These are phyloP conservation scores for Apocynum venetum DNA, from an alignment of 257 asterid genomes.

Conservation along the genomic window DNA sequence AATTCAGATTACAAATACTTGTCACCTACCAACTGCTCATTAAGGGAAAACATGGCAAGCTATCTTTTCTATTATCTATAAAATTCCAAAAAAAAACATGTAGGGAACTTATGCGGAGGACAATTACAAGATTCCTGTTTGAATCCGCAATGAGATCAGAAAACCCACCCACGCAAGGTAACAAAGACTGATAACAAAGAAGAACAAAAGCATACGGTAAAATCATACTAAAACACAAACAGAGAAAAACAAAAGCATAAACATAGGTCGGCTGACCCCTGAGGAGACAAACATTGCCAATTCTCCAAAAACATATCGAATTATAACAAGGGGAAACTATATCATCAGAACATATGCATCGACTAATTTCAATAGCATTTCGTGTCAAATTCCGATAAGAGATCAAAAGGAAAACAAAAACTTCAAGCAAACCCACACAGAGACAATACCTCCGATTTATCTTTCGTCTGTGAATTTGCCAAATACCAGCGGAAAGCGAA, in stretches of 20 bases:
- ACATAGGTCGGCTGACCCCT: not conserved
- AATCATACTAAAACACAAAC: no score
- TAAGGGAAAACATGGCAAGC: not conserved
- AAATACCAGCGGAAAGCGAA: conserved; percentile 4
- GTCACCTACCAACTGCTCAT: conserved; percentile 4
- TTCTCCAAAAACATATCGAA: not conserved
- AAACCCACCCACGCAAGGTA: not conserved
- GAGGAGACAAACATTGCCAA: not conserved
- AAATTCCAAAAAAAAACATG: not conserved
- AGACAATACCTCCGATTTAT: conserved; percentile 11
- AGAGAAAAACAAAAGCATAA: not conserved
- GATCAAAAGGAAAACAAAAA: conserved; percentile 2
- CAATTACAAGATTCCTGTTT: not conserved
- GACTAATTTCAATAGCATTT: not conserved
- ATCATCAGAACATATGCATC: not conserved
- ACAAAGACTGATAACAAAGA: not conserved
- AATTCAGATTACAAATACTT: conserved; percentile 8
- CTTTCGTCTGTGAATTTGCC: conserved; percentile 1
- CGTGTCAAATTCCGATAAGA: not conserved
- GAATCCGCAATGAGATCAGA: not conserved
- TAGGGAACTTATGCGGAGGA: not conserved
- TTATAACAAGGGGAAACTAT: not conserved
- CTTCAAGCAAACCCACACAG: not conserved
- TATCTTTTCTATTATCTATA: not conserved
- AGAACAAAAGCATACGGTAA: no score